Base-by-base conservation (phyloP, 2,329 filamentous ascomycete species). In the Colletotrichum siamense region DNA sequence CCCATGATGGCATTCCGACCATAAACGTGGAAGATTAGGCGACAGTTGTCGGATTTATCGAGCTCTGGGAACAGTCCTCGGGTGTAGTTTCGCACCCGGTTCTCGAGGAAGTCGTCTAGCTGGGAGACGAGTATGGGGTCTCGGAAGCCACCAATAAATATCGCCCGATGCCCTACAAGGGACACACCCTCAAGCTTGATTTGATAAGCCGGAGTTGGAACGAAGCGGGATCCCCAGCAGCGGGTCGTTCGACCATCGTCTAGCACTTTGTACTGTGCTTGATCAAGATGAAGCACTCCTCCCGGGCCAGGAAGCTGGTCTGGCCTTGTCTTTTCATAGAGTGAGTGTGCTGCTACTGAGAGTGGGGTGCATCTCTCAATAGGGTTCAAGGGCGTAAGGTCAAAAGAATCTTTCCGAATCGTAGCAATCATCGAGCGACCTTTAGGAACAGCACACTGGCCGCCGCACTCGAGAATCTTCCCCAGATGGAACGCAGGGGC, bases 401-500 rank as follows among this genome's bases (percentile, higher is more conserved):
- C 88, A 69, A 91, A 91, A 2, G 79, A 82, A 16, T 86, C 81
- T 1, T 71, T 59, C 2, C 86, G 86, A 1, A 89, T 77, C 0
- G 85, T 87, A 0, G 87, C 86, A 1, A 86, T 79, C 9, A 85
- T 86, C 5, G 84, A 86, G 6, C 81, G 80, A 0, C 85, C 84
- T 73, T 91, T 91, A 0, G 89, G 89, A 0, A 82, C 79, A 0
- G 88, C 86, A 78, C 89, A 91, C 3, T 84, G 78, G 0, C 87
- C 84, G 3, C 89, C 89, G 24, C 89, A 91, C 77, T 91, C 89
- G 81, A 91, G 84, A 10, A 91, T 88, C 82, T 92, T 91, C 6
- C 89, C 90, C 88, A 91, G 89, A 78, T 91, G 88, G 15, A 82
- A 61, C 5, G 55, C 55, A 39, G 66, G 49, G 65, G 49, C 65